A percentile compares a stretch with the other conserved stretches of the same genome.
Conservation (phyloP, 2,329 filamentous ascomycete species). For the Fusarium ambrosium region DNA sequence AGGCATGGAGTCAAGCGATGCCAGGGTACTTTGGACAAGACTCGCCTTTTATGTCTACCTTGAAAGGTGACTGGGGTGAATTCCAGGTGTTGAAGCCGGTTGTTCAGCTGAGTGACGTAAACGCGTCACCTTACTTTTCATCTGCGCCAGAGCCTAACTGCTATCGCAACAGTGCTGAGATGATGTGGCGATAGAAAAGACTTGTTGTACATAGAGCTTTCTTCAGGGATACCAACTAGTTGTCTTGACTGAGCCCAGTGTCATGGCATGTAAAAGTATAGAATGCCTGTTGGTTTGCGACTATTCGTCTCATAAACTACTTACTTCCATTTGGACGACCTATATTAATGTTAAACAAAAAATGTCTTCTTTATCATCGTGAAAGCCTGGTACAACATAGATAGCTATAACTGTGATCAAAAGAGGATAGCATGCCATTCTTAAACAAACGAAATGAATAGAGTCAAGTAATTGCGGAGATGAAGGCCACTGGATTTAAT, state of each 20-base stretch:
- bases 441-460: neutral
- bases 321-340: neutral
- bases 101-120: neutral
- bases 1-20: neutral
- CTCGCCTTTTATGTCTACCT: neutral
- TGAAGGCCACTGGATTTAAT: neutral
- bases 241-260: neutral
- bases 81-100: neutral
- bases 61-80: neutral
- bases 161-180: neutral
- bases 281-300: neutral
- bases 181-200: neutral
- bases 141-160: neutral
- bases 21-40: neutral
- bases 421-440: neutral
- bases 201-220: neutral
- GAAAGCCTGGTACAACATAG: no score
- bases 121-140: neutral
- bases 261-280: neutral
- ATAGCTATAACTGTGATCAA: neutral
- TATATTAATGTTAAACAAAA: neutral
- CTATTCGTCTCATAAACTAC: neutral
- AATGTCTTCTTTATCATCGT: no score
- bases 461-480: neutral
- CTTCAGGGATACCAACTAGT: neutral